These are phyloP conservation scores for Tephrocybe sp. DNA, from an alignment of 768 basidiomycete species.

Conservation along the genomic window DNA sequence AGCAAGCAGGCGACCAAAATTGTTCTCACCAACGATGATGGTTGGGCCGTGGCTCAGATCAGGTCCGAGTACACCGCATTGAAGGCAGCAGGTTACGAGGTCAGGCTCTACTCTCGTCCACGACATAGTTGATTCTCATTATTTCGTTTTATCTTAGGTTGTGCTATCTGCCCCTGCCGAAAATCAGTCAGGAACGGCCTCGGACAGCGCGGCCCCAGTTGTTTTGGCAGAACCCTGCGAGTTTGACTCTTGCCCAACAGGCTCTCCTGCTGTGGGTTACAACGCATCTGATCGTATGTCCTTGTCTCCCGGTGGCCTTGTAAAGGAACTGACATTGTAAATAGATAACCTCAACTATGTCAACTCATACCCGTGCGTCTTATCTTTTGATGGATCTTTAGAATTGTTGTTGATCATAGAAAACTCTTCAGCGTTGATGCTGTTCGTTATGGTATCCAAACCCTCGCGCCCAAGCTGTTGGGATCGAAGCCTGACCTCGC, in stretches of 20 bases:
- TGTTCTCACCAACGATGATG: conserved; percentile 29
- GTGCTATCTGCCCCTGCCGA: conserved; percentile 43
- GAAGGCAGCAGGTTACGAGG: conserved; percentile 34
- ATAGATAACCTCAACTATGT: conserved; percentile 42
- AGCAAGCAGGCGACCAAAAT: conserved; percentile 10
- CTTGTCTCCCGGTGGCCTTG: too few species aligned
- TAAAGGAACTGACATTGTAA: neutral
- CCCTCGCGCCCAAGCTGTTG: conserved; percentile 33
- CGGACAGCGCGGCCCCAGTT: conserved; percentile 29
- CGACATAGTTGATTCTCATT: neutral
- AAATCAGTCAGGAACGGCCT: conserved; percentile 43
- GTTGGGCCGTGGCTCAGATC: conserved; percentile 45
- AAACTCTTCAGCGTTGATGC: conserved; percentile 31
- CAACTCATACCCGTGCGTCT: conserved; percentile 39
- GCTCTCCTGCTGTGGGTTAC: conserved; percentile 39
- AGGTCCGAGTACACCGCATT: conserved; percentile 38
- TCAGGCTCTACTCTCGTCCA: conserved; percentile 16
- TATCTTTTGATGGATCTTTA: neutral
- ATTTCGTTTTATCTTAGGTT: conserved; percentile 27
- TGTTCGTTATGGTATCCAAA: conserved; percentile 37
- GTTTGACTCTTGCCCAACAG: conserved; percentile 39
- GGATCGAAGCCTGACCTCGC: conserved; percentile 34
- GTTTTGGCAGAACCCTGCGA: conserved; percentile 35
- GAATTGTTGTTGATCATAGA: neutral
- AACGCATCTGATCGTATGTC: conserved; percentile 39